phyloP scores from a whole-genome alignment of 2,329 filamentous ascomycete genomes.

The Camillea tinctor region DNA sequence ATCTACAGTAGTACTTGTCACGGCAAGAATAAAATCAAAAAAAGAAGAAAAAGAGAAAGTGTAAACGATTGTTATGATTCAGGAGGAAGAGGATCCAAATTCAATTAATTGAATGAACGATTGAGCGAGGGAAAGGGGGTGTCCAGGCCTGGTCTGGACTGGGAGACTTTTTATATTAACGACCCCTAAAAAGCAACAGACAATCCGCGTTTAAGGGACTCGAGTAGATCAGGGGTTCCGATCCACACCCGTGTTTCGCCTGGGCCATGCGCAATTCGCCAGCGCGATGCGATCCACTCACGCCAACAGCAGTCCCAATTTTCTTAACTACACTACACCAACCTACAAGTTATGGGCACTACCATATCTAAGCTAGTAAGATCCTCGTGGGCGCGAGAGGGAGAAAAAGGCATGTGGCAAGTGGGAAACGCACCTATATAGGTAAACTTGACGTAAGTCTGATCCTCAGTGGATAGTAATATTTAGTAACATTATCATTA shows the following conservation, averaged over 20 bases:
- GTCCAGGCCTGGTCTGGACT: not conserved
- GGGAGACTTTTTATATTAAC: not conserved
- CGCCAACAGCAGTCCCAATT: too few relatives aligned
- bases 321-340: too few relatives aligned
- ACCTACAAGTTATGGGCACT: too few relatives aligned
- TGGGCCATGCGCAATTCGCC: not conserved
- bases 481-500: too few relatives aligned
- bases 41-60: not conserved
- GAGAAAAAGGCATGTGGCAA: too few relatives aligned
- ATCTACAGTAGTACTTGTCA: not conserved
- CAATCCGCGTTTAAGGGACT: not conserved
- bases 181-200: not conserved
- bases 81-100: not conserved
- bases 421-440: too few relatives aligned
- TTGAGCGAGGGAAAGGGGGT: not conserved
- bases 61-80: not conserved
- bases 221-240: not conserved
- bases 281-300: not conserved
- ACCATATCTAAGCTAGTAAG: too few relatives aligned
- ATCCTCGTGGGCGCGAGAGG: too few relatives aligned
- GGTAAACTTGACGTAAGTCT: too few relatives aligned
- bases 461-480: too few relatives aligned
- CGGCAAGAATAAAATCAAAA: not conserved
- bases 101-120: not conserved
- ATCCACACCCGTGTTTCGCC: not conserved